A percentile compares a stretch with the other conserved stretches of the same genome.
phyloP scores from a whole-genome alignment of 2,329 filamentous ascomycete genomes.

The Fusarium foetens region DNA sequence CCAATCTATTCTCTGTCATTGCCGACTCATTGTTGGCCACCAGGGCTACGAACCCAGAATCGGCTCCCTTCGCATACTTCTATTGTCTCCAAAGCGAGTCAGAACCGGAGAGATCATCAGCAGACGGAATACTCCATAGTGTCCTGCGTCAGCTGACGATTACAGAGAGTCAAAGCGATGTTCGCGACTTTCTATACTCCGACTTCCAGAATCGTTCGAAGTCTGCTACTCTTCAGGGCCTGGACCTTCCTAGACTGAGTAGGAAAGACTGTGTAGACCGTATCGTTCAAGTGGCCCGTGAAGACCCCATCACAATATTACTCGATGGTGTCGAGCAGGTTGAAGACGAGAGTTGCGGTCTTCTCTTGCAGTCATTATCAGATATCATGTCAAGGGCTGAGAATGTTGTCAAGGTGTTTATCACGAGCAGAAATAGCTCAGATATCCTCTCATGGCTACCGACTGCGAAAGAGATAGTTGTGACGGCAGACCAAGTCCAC shows the following conservation, averaged over 20 bases:
- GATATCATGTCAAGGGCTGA: not conserved
- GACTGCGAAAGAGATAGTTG: not conserved
- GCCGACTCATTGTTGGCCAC: not conserved
- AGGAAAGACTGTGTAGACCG: conserved; percentile 7
- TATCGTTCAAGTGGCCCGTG: conserved; percentile 6
- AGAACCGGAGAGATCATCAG: not conserved
- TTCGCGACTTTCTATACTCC: conserved; percentile 1
- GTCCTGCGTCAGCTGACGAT: not conserved
- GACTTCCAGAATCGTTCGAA: conserved; percentile 6
- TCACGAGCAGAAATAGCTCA: conserved; percentile 1
- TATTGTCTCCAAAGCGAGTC: not conserved
- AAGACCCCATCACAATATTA: conserved; percentile 14
- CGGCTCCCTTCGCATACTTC: not conserved
- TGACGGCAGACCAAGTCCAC: not conserved
- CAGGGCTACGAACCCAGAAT: not conserved
- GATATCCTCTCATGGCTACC: not conserved
- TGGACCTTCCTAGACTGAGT: not conserved
- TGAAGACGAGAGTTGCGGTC: not conserved
- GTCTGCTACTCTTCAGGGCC: not conserved
- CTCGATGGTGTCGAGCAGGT: conserved; percentile 2
- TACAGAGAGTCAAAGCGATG: not conserved
- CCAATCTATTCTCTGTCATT: not conserved
- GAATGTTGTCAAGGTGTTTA: not conserved
- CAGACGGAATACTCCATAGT: not conserved
- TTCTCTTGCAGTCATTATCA: not conserved